Base-by-base conservation (phyloP, 2,329 filamentous ascomycete species). In the Diaporthe sp. region DNA sequence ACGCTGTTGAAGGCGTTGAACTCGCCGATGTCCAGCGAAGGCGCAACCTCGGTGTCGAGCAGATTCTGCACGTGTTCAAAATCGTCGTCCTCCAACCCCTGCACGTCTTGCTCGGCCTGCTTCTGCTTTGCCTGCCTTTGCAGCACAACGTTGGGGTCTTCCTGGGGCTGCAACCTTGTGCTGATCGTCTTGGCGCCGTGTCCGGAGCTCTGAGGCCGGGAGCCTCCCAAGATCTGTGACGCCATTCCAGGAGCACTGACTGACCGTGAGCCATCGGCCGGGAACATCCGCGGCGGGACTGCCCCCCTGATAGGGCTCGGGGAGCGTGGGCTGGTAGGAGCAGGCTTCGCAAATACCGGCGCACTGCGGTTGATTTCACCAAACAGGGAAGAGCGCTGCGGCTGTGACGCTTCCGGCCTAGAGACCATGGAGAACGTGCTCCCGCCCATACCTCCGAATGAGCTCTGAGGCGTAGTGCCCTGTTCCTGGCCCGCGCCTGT, bases 61-160 rank as follows among this genome's bases (percentile, higher is more conserved):
- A 94, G 89, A 44, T 91, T 88, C 37, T 93, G 92, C 77, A 94
- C 93, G 77, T 94, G 93, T 72, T 94, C 90, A 73, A 94, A 92
- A 37, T 95, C 93, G 69, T 94, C 90, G 74, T 94, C 92, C 31
- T 91, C 85, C 3, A 94, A 85, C 5, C 89, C 85, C 76, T 89
- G 88, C 7, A 86, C 86, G 80, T 92, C 89, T 75, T 91, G 89
- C 0, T 87, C 89, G 78, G 91, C 89, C 75, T 89, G 89, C 77
- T 86, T 88, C 59, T 88, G 89, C 78, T 87, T 89, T 4, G 87
- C 82, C 79, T 86, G 88, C 69, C 87, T 86, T 78, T 90, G 88
- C 77, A 89, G 87, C 58, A 85, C 83, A 72, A 89, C 81, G 71
- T 88, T 88, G 9, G 84, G 82, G 69, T 90, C 89, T 77, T 87